These are phyloP conservation scores for Guillardia theta DNA, from an alignment of 78 protist genomes.

Conservation along the genomic window DNA sequence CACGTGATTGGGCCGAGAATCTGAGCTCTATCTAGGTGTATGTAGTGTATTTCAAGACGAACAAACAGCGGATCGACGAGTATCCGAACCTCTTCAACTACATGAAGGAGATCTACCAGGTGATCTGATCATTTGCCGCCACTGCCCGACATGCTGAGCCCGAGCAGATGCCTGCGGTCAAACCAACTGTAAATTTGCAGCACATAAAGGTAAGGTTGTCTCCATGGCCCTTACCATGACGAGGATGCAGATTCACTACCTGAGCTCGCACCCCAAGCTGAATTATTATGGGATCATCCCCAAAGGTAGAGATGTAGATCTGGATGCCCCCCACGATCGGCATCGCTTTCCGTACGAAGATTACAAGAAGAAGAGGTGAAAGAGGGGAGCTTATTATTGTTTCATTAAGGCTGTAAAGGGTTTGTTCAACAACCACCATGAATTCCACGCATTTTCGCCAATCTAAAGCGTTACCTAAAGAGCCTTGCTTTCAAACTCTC, in stretches of 20 bases:
- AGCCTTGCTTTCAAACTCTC: too few relatives aligned
- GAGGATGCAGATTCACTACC: too few relatives aligned
- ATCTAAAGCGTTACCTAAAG: too few relatives aligned
- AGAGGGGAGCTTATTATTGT: too few relatives aligned
- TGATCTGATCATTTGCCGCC: neutral
- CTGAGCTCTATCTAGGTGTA: slow-evolving; percentile 57
- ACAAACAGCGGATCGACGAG: slow-evolving; percentile 60
- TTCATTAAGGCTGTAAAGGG: too few relatives aligned
- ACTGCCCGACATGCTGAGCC: neutral
- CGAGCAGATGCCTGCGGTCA: neutral
- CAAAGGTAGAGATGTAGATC: neutral
- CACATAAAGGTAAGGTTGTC: slow-evolving; percentile 80
- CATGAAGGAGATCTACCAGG: slow-evolving; percentile 68
- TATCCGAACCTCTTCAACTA: slow-evolving; percentile 74
- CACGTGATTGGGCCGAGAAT: neutral
- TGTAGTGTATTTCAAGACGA: slow-evolving; percentile 74
- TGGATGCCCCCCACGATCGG: neutral
- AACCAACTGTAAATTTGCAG: slow-evolving; percentile 61
- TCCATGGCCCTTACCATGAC: too few relatives aligned
- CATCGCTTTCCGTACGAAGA: too few relatives aligned
- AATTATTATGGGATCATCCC: neutral
- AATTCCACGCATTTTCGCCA: too few relatives aligned
- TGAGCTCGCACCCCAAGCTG: neutral
- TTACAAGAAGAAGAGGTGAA: too few relatives aligned
- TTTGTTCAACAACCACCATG: too few relatives aligned